Evolutionary conservation across 257 asterid genomes (phyloP).

Genomic region (Osmanthus fragrans): DNA sequence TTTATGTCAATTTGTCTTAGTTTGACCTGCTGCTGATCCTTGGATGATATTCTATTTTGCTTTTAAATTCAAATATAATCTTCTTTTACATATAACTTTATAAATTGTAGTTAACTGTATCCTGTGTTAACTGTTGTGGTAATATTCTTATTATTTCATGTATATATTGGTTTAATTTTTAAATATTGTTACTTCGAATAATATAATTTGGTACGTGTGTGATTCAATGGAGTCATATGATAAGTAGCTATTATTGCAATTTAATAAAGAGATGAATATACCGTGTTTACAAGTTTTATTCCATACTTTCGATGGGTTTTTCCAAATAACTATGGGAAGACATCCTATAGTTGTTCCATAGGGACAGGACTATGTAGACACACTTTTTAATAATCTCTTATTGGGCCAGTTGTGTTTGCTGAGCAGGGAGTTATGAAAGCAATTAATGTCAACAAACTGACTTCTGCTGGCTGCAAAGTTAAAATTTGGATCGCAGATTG

Average conservation of each 20-base stretch:
- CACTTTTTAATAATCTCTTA: conserved; percentile 9
- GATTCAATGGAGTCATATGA: not conserved
- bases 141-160: not conserved
- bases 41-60: not conserved
- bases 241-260: not conserved
- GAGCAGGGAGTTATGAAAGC: conserved; percentile 88
- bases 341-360: not conserved
- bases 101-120: not conserved
- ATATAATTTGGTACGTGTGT: not conserved
- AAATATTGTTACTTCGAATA: not conserved
- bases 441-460: conserved; percentile 79
- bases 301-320: not conserved
- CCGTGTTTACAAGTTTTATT: not conserved
- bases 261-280: not conserved
- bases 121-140: not conserved
- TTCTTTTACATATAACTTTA: not conserved
- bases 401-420: conserved; percentile 2
- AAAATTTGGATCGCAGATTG: conserved; percentile 95
- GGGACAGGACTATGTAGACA: not conserved
- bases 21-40: not conserved
- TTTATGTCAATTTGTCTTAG: not conserved
- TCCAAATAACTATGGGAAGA: not conserved
- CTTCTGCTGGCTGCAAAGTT: conserved; percentile 86
- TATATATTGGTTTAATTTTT: not conserved
- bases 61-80: not conserved